Evolutionary conservation across 164 flowering plant species (phyloP).

Genomic region (Aristolochia contorta): DNA sequence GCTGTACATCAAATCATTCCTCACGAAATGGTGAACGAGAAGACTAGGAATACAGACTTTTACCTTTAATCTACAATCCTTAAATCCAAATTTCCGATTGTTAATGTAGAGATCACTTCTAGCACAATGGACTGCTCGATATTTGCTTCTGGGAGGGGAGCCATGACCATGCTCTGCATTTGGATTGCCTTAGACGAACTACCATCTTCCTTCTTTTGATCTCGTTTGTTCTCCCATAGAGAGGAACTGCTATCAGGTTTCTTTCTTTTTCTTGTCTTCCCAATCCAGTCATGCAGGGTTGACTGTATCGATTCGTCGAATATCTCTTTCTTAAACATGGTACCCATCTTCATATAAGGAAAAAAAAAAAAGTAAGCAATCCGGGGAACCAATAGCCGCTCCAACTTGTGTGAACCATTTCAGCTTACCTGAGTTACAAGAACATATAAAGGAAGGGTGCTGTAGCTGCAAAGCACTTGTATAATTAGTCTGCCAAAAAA

Average conservation of each 20-base stretch:
- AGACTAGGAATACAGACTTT: too few species aligned
- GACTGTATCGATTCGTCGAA: constrained; percentile 50
- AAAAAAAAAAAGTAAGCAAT: not conserved
- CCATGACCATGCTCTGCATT: constrained; percentile 12
- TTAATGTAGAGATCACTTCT: not conserved
- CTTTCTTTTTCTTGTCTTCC: constrained; percentile 1
- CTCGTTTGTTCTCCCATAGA: not conserved
- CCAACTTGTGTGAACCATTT: not conserved
- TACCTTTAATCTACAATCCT: not conserved
- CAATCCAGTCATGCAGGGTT: constrained; percentile 14
- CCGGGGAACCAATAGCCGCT: not conserved
- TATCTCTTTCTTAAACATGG: constrained; percentile 53
- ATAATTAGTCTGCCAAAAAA: constrained; percentile 42
- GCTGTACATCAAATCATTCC: too few species aligned
- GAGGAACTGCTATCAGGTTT: not conserved
- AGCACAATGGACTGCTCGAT: constrained; percentile 4
- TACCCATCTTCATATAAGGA: constrained; percentile 70
- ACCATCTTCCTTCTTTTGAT: not conserved
- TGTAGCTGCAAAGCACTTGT: constrained; percentile 88
- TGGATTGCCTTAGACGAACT: constrained; percentile 2
- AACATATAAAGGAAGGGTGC: constrained; percentile 90
- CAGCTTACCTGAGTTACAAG: constrained; percentile 84
- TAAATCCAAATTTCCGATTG: not conserved
- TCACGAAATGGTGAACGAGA: too few species aligned
- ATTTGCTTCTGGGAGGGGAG: not conserved